phyloP scores from a whole-genome alignment of 73 alveolate genomes.

The Durusdinium trenchii region DNA sequence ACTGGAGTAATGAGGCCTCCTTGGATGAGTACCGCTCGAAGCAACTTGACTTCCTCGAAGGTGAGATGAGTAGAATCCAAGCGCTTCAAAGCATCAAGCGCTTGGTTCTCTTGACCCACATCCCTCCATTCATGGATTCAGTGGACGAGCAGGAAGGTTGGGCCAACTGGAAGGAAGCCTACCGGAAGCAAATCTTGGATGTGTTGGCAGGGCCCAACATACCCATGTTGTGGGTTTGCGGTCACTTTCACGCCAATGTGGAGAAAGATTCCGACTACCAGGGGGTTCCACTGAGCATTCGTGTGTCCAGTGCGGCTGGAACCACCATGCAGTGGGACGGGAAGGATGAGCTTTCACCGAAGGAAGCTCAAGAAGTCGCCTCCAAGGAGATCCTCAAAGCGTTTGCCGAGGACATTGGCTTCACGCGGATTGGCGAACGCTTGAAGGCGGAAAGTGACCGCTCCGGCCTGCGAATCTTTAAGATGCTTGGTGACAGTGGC shows the following conservation, averaged over 20 bases:
- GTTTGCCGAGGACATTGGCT: constrained; percentile 51
- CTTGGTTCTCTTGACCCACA: constrained; percentile 72
- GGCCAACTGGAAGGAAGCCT: constrained; percentile 63
- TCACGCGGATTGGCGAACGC: constrained; percentile 20
- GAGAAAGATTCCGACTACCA: constrained; percentile 33
- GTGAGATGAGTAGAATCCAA: constrained; percentile 6
- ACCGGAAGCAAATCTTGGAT: constrained; percentile 44
- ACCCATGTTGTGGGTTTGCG: constrained; percentile 55
- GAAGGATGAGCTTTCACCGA: not conserved
- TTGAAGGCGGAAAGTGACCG: not conserved
- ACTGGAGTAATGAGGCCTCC: constrained; percentile 27
- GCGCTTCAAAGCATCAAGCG: not conserved
- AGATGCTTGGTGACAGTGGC: not conserved
- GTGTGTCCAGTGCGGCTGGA: constrained; percentile 76
- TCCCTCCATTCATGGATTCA: constrained; percentile 83
- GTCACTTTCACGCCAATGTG: constrained; percentile 80
- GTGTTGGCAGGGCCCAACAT: constrained; percentile 5
- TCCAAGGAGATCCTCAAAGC: constrained; percentile 34
- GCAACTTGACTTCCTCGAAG: constrained; percentile 56
- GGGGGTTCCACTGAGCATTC: constrained; percentile 50
- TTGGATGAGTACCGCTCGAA: constrained; percentile 43
- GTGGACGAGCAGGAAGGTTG: constrained; percentile 76
- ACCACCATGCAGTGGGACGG: constrained; percentile 91
- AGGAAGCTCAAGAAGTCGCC: constrained; percentile 39
- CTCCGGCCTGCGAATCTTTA: constrained; percentile 35